Conservation (phyloP, 805 yeast species). For the Torulaspora microellipsoides region DNA sequence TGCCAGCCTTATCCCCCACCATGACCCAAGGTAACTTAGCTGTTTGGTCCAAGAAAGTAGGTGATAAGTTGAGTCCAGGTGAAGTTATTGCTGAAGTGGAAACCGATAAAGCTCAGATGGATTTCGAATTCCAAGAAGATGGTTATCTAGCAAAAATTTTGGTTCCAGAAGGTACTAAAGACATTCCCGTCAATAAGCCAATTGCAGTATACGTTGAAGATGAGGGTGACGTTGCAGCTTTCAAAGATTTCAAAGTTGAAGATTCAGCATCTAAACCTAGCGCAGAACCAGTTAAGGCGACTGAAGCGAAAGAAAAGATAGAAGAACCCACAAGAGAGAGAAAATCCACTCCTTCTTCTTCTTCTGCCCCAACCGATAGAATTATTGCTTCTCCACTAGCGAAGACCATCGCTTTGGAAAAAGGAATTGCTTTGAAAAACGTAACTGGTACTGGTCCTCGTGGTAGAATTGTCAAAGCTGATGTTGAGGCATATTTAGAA, state of each 20-base stretch:
- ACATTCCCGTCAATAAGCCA: slow-evolving; percentile 90
- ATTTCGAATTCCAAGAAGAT: slow-evolving; percentile 96
- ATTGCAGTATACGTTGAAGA: slow-evolving; percentile 96
- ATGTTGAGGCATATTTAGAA: slow-evolving; percentile 67
- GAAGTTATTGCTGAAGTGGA: slow-evolving; percentile 95
- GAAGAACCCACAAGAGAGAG: slow-evolving; percentile 3
- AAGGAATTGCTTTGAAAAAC: slow-evolving; percentile 80
- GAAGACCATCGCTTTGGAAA: slow-evolving; percentile 85
- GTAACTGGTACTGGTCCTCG: slow-evolving; percentile 91
- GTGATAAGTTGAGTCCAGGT: slow-evolving; percentile 86
- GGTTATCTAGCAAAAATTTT: slow-evolving; percentile 86
- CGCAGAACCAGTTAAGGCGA: slow-evolving; percentile 32
- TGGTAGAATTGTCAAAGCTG: slow-evolving; percentile 90
- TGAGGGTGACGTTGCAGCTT: slow-evolving; percentile 77
- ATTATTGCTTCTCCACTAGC: slow-evolving; percentile 95
- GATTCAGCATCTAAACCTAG: slow-evolving; percentile 45
- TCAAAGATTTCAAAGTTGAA: slow-evolving; percentile 80
- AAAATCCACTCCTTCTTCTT: slow-evolving; percentile 28
- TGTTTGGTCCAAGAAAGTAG: slow-evolving; percentile 83
- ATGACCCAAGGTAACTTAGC: slow-evolving; percentile 96
- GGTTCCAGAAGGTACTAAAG: slow-evolving; percentile 80
- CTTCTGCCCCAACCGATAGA: slow-evolving; percentile 53
- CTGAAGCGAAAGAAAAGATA: slow-evolving; percentile 27
- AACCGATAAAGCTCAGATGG: slow-evolving; percentile 98
- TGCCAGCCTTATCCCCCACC: slow-evolving; percentile 99